Percentiles rank a stretch among this genome's conserved stretches.
These are phyloP conservation scores for Xylariaceae sp. DNA, from an alignment of 2,329 filamentous ascomycete genomes.

Conservation along the genomic window DNA sequence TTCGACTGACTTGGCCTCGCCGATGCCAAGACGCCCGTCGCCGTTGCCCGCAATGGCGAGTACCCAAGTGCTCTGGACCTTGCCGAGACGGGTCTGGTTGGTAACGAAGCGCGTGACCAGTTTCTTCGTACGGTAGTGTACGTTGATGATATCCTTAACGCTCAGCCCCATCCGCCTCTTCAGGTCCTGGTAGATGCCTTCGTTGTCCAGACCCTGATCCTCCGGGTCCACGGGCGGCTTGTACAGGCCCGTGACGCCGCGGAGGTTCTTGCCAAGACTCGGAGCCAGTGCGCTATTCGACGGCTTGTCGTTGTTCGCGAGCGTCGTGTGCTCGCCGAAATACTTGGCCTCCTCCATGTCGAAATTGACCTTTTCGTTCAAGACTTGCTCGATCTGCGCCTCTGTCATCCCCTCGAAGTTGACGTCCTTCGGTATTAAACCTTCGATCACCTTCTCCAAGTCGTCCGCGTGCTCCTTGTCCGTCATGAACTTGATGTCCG, in stretches of 20 bases:
- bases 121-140: constrained; percentile 67
- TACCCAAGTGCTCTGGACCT: constrained; percentile 78
- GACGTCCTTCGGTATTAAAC: constrained; percentile 51
- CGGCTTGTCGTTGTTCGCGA: constrained; percentile 44
- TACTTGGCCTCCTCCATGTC: constrained; percentile 34
- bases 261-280: constrained; percentile 58
- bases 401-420: constrained; percentile 58
- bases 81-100: constrained; percentile 97
- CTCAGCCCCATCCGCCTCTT: constrained; percentile 63
- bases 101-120: constrained; percentile 77
- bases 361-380: constrained; percentile 39
- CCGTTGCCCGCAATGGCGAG: constrained; percentile 86
- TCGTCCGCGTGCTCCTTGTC: constrained; percentile 67
- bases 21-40: constrained; percentile 84
- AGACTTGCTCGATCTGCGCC: constrained; percentile 50
- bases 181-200: constrained; percentile 57
- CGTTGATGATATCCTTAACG: constrained; percentile 56
- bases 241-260: constrained; percentile 60
- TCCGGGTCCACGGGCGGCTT: constrained; percentile 55
- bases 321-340: constrained; percentile 44
- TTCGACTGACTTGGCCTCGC: constrained; percentile 88
- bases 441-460: constrained; percentile 57
- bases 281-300: constrained; percentile 55
- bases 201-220: constrained; percentile 58
- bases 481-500: constrained; percentile 65